Evolutionary conservation across 2,329 filamentous ascomycete genomes (phyloP).

Genomic region (Alternaria viburni): DNA sequence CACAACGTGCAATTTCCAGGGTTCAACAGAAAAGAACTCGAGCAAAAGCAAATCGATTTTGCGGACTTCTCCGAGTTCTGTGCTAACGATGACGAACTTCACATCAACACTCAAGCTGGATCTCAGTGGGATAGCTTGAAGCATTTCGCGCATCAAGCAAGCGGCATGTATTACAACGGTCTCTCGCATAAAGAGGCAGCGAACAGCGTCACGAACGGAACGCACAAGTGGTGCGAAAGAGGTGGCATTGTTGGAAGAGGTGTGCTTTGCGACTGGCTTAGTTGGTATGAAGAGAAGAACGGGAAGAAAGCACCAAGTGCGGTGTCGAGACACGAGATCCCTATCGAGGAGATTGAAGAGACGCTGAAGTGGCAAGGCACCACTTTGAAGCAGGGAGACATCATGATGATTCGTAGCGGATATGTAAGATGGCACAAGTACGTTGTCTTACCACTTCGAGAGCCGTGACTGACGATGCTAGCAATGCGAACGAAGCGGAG

Average conservation of each 20-base stretch:
- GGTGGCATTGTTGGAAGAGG: conserved; percentile 45
- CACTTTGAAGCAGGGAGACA: conserved; percentile 39
- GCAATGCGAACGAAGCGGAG: conserved; percentile 32
- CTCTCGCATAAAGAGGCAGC: conserved; percentile 37
- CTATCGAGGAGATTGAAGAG: conserved; percentile 36
- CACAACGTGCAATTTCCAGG: conserved; percentile 63
- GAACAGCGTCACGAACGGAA: conserved; percentile 36
- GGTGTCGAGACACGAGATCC: conserved; percentile 38
- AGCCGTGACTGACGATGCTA: conserved; percentile 5
- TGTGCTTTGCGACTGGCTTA: conserved; percentile 43
- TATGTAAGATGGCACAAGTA: conserved; percentile 53
- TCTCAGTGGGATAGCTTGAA: conserved; percentile 47
- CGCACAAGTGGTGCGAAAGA: conserved; percentile 46
- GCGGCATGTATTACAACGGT: conserved; percentile 38
- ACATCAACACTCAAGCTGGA: conserved; percentile 43
- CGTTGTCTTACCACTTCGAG: not conserved
- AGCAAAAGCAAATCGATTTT: conserved; percentile 59
- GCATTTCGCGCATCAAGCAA: conserved; percentile 44
- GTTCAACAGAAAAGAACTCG: conserved; percentile 58
- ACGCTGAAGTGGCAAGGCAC: conserved; percentile 42
- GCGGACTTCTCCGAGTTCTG: conserved; percentile 36
- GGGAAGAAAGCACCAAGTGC: conserved; percentile 35
- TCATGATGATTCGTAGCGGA: conserved; percentile 50
- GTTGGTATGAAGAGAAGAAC: conserved; percentile 40
- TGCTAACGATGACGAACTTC: conserved; percentile 41